Conservation (phyloP, 2,329 filamentous ascomycete genomes). For the Tolypocladium album region DNA sequence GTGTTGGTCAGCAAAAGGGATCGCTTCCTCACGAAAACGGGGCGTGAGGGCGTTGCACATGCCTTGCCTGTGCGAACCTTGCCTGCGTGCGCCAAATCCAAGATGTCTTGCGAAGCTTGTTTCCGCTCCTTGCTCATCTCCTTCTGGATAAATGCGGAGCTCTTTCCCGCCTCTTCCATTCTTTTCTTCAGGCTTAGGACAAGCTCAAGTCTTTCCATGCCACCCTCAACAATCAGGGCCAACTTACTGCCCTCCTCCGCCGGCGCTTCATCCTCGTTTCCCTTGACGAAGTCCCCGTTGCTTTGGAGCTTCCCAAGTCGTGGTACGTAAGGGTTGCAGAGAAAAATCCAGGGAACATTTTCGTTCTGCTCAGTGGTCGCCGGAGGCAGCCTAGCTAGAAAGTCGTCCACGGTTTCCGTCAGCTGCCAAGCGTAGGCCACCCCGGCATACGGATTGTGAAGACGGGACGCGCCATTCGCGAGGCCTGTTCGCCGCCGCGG, state of each 20-base stretch:
- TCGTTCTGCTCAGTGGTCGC: constrained; percentile 39
- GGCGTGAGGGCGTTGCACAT: neutral
- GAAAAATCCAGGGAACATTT: constrained; percentile 59
- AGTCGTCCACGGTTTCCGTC: constrained; percentile 51
- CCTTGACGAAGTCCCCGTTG: constrained; percentile 25
- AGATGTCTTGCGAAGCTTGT: constrained; percentile 42
- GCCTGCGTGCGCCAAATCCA: constrained; percentile 47
- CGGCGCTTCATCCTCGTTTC: constrained; percentile 38
- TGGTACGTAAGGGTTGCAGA: constrained; percentile 50
- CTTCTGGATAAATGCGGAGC: constrained; percentile 25
- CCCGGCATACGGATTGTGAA: constrained; percentile 51
- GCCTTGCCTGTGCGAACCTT: constrained; percentile 58
- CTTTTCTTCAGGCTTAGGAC: constrained; percentile 36
- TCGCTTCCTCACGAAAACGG: neutral
- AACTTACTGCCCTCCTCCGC: constrained; percentile 34
- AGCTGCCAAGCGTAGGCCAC: constrained; percentile 48
- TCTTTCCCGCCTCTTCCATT: constrained; percentile 26
- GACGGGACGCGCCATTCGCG: constrained; percentile 14
- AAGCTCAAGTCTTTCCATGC: constrained; percentile 36
- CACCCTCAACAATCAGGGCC: constrained; percentile 38
- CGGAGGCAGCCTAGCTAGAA: constrained; percentile 59
- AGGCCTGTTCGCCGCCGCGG: constrained; percentile 11
- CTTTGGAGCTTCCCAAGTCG: constrained; percentile 21
- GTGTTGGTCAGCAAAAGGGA: neutral
- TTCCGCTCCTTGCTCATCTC: constrained; percentile 40